phyloP scores from a whole-genome alignment of 768 basidiomycete genomes.

The Rhizopogon vesiculosus region DNA sequence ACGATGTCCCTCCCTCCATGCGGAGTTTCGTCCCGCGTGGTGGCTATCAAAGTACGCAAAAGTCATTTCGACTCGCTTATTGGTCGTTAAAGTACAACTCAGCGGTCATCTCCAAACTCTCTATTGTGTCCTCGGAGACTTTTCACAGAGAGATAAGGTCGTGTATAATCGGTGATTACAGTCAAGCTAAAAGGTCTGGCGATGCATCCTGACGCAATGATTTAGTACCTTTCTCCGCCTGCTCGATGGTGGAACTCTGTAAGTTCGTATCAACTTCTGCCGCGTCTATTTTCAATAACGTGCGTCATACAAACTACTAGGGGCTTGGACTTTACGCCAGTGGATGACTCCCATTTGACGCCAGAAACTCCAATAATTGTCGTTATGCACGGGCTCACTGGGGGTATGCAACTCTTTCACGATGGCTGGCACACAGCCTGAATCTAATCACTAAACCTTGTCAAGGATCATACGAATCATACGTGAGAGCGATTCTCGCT shows the following conservation, averaged over 20 bases:
- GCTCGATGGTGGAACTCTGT: constrained; percentile 29
- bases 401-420: constrained; percentile 17
- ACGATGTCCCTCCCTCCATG: constrained; percentile 23
- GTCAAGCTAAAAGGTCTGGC: background rate
- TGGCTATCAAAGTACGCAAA: constrained; percentile 27
- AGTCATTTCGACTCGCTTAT: background rate
- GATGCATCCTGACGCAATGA: constrained; percentile 4
- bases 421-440: background rate
- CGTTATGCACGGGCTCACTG: constrained; percentile 28
- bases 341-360: constrained; percentile 16
- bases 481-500: constrained; percentile 78
- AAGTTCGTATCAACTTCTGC: constrained; percentile 8
- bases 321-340: constrained; percentile 28
- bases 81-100: constrained; percentile 10
- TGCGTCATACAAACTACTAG: constrained; percentile 6
- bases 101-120: constrained; percentile 30
- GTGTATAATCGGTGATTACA: constrained; percentile 22
- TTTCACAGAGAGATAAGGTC: constrained; percentile 25
- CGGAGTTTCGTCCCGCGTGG: constrained; percentile 25
- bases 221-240: constrained; percentile 23
- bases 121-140: constrained; percentile 26
- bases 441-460: constrained; percentile 5
- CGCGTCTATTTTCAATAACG: background rate
- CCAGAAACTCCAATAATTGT: constrained; percentile 25
- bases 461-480: constrained; percentile 83